phyloP scores from a whole-genome alignment of 441 rosid genomes.

The Arabidopsis hybrid region DNA sequence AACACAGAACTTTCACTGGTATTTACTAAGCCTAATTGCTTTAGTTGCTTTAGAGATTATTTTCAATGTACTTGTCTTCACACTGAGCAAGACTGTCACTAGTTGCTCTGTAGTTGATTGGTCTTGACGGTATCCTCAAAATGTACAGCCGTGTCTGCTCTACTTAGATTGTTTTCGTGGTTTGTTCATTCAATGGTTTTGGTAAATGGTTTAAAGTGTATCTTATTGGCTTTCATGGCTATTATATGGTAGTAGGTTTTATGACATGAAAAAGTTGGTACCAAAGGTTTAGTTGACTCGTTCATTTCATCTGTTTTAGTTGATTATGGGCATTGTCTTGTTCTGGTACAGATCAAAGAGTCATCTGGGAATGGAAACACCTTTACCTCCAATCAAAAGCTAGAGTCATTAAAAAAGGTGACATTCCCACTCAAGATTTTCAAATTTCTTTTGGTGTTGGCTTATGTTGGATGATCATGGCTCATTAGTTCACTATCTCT shows the following conservation, averaged over 20 bases:
- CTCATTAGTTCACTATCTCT: conserved; percentile 30
- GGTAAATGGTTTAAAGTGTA: neutral
- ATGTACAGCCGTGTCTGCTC: conserved; percentile 2
- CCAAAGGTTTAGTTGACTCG: too few relatives aligned
- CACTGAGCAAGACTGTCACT: conserved; percentile 8
- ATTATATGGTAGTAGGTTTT: too few relatives aligned
- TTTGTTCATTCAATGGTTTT: neutral
- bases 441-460: neutral
- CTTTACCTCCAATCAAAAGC: conserved; percentile 45
- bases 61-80: neutral
- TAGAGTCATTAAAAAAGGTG: conserved; percentile 71
- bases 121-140: neutral
- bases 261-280: too few relatives aligned
- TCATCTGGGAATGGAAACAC: conserved; percentile 49
- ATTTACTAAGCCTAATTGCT: conserved; percentile 1
- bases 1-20: conserved; percentile 70
- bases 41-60: neutral
- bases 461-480: conserved; percentile 4
- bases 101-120: neutral
- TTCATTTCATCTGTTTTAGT: neutral
- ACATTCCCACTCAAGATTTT: conserved; percentile 14
- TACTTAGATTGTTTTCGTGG: neutral
- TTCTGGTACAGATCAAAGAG: conserved; percentile 58
- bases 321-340: conserved; percentile 24
- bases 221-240: too few relatives aligned